Conservation (phyloP, 805 yeast genomes). For the Pichia pseudocactophila region DNA sequence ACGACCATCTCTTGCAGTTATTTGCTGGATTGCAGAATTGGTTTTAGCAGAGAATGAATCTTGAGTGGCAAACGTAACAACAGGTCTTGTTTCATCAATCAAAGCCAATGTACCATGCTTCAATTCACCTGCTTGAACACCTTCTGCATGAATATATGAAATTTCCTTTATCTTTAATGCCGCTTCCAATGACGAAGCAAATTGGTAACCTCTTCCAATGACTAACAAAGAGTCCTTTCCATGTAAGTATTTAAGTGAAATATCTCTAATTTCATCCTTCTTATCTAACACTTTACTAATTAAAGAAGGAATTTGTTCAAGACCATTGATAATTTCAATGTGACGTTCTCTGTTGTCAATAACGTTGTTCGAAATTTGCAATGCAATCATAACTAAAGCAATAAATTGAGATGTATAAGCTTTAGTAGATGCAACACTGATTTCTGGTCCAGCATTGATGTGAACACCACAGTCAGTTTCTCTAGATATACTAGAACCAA, state of each 20-base stretch:
- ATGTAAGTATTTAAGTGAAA: constrained; percentile 66
- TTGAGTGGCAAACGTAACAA: constrained; percentile 91
- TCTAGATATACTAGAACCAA: constrained; percentile 94
- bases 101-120: constrained; percentile 97
- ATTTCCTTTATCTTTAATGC: constrained; percentile 97
- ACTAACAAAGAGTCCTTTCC: constrained; percentile 80
- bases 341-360: constrained; percentile 71
- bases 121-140: constrained; percentile 97
- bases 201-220: constrained; percentile 96
- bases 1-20: constrained; percentile 93
- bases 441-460: constrained; percentile 98
- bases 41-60: constrained; percentile 95
- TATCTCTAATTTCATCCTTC: constrained; percentile 62
- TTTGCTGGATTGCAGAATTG: constrained; percentile 92
- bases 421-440: constrained; percentile 98
- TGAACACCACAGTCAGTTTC: constrained; percentile 99
- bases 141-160: constrained; percentile 98
- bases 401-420: constrained; percentile 98
- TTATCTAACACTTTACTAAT: constrained; percentile 67
- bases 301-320: constrained; percentile 76
- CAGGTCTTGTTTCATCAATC: constrained; percentile 89
- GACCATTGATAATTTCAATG: constrained; percentile 75
- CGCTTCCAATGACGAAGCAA: constrained; percentile 96
- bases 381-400: constrained; percentile 93
- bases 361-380: constrained; percentile 88